Evolutionary conservation across 192 early-diverging fungal genomes (phyloP), one percentile per base, ranked within the genome.

Genomic region (Kappamyces sp.): DNA sequence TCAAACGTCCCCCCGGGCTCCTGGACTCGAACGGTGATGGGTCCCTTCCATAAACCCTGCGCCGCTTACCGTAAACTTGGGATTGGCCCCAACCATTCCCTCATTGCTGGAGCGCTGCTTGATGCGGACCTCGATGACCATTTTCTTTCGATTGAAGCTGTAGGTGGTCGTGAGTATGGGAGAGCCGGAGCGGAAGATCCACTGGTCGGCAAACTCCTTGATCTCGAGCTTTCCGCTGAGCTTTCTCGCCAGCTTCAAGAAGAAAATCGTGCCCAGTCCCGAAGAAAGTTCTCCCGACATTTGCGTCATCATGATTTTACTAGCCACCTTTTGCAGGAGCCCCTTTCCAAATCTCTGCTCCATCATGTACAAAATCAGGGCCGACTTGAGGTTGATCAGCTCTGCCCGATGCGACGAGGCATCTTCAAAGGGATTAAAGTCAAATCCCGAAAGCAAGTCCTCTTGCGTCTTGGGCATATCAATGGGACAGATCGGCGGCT

Each of bases 91-190:
- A 8, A 68, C 54, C 40, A 63, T 65, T 36, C 70, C 67, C 22
- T 54, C 67, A 59, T 73, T 79, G 6, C 61, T 72, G 51, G 68
- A 70, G 14, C 72, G 67, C 51, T 80, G 78, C n/a, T 42, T 39
- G 49, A 76, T 68, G 11, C 61, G 61, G 11, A 99, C 83, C 67
- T 98, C 94, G 6, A 99, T 90, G 5, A 89, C 85, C 82, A 96
- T 88, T 69, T 94, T 95, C 74, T 94, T 97, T 39, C 92, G 85
- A 69, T 93, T 97, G 55, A 99, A 97, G 48, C 84, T 72, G 59
- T 88, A 92, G 14, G 60, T 59, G 41, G 95, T 84, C 59, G 68
- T 71, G 63, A 99, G 94, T 51, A 86, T 85, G 1, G 96, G 96
- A 43, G 40, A 37, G 12, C 91, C 94, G 38, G 87, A 87, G 31